Evolutionary conservation across 2,329 filamentous ascomycete genomes (phyloP).

Genomic region (Penicillium sp.): DNA sequence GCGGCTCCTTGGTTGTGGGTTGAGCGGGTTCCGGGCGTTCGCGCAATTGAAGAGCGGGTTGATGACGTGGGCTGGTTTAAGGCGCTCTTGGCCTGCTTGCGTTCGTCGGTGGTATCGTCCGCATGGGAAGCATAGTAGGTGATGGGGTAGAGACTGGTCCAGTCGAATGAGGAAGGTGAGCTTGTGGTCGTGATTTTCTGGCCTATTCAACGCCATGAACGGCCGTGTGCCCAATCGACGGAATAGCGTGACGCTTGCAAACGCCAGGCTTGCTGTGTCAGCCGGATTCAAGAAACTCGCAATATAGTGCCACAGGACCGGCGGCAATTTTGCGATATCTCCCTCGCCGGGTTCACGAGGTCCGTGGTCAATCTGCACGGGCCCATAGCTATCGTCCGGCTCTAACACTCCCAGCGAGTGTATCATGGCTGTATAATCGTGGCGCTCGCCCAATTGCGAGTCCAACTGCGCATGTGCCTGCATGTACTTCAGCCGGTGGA

Average conservation of each 20-base stretch:
- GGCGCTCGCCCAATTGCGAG: constrained; percentile 39
- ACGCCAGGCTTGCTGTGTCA: constrained; percentile 54
- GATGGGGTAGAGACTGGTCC: constrained; percentile 55
- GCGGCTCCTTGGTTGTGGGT: constrained; percentile 53
- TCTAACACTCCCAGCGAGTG: constrained; percentile 39
- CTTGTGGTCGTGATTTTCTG: constrained; percentile 50
- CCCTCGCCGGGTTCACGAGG: constrained; percentile 41
- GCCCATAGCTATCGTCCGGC: constrained; percentile 25
- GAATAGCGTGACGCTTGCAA: constrained; percentile 52
- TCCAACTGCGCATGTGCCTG: constrained; percentile 32
- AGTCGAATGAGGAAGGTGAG: constrained; percentile 55
- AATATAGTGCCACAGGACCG: constrained; percentile 51
- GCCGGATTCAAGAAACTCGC: constrained; percentile 45
- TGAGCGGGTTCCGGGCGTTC: constrained; percentile 52
- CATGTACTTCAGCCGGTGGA: constrained; percentile 38
- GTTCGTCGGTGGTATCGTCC: constrained; percentile 57
- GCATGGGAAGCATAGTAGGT: constrained; percentile 63
- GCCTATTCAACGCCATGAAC: constrained; percentile 43
- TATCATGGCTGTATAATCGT: constrained; percentile 40
- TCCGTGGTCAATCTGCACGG: constrained; percentile 19
- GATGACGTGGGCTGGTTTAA: constrained; percentile 56
- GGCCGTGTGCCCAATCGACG: constrained; percentile 45
- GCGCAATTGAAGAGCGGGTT: constrained; percentile 62
- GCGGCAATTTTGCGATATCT: constrained; percentile 49
- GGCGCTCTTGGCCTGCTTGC: constrained; percentile 54